A percentile compares a stretch with the other conserved stretches of the same genome.
phyloP scores from a whole-genome alignment of 225 moss, liverwort and hornwort species.

The Pseudoscleropodium purum region DNA sequence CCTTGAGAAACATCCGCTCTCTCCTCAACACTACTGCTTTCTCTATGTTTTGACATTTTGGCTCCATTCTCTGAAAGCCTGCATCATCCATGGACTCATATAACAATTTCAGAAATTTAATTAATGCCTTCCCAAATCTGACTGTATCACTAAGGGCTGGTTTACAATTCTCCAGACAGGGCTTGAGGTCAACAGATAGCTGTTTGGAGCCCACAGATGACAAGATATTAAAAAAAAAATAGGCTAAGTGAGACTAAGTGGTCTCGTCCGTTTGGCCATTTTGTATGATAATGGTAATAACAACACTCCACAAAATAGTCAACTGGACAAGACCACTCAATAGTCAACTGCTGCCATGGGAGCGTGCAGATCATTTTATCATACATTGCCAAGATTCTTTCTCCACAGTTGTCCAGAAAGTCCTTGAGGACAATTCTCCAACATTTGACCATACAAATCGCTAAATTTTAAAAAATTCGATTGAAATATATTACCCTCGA shows the following conservation, averaged over 20 bases:
- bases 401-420: neutral
- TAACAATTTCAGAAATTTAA: neutral
- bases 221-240: neutral
- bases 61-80: constrained; percentile 33
- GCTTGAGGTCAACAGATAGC: neutral
- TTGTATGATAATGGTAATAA: neutral
- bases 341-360: neutral
- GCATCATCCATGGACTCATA: neutral
- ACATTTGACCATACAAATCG: neutral
- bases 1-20: neutral
- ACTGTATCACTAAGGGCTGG: neutral
- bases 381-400: neutral
- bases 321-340: neutral
- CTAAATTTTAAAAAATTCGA: neutral
- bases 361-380: neutral
- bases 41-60: constrained; percentile 3
- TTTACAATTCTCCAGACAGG: neutral
- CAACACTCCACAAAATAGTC: neutral
- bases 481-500: neutral
- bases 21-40: neutral
- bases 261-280: neutral
- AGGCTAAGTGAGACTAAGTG: neutral
- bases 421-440: neutral
- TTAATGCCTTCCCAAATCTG: neutral
- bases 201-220: neutral